phyloP scores from a whole-genome alignment of 2,329 filamentous ascomycete species.

The Colletotrichum liaoningense region DNA sequence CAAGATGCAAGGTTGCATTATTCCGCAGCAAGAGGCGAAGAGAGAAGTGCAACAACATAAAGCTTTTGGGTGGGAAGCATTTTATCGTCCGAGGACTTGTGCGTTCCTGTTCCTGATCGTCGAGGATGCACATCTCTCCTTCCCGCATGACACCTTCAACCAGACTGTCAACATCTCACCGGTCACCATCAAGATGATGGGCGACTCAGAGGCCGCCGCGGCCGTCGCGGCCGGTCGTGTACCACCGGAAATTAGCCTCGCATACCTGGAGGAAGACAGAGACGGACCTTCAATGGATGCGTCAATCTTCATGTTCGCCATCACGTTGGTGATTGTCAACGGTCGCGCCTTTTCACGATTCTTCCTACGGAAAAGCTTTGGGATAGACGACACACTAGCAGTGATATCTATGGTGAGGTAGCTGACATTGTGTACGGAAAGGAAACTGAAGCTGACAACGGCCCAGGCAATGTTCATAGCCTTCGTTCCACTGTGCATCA shows the following conservation, averaged over 20 bases:
- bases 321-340: conserved; percentile 49
- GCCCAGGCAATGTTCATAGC: conserved; percentile 47
- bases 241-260: conserved; percentile 46
- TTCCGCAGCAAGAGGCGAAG: neutral
- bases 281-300: conserved; percentile 52
- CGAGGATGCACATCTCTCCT: neutral
- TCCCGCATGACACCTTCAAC: neutral
- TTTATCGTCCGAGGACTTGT: neutral
- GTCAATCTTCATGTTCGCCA: conserved; percentile 49
- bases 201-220: conserved; percentile 37
- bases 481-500: conserved; percentile 55
- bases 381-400: conserved; percentile 52
- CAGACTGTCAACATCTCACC: conserved; percentile 1
- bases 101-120: no score
- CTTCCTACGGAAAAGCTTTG: conserved; percentile 50
- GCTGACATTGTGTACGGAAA: neutral
- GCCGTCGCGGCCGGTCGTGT: conserved; percentile 51
- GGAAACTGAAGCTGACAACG: neutral
- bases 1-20: neutral
- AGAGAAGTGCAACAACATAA: conserved; percentile 8
- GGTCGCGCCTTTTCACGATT: conserved; percentile 48
- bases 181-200: conserved; percentile 16
- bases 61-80: conserved; percentile 5
- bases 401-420: conserved; percentile 48
- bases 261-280: conserved; percentile 49